Evolutionary conservation across 108 stramenopile genomes (phyloP).

Genomic region (Discostella pseudostelligera): DNA sequence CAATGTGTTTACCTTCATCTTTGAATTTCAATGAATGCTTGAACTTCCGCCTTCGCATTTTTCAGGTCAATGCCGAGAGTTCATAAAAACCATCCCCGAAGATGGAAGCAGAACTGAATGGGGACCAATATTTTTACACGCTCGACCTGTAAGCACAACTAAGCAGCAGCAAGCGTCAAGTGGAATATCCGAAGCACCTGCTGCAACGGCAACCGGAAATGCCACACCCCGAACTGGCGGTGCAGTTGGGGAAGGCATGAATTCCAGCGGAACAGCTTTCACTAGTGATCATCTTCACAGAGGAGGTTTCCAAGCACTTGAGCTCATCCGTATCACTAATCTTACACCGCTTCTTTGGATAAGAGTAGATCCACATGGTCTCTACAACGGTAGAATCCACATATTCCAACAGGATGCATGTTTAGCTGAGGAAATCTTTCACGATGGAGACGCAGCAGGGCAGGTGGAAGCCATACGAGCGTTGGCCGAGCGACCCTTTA

Average conservation of each 20-base stretch:
- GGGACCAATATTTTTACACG: conserved; percentile 77
- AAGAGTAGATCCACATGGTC: conserved; percentile 79
- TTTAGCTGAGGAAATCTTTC: conserved; percentile 80
- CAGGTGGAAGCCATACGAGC: conserved; percentile 80
- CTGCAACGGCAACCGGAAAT: conserved; percentile 14
- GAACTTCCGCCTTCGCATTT: neutral
- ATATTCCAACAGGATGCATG: conserved; percentile 87
- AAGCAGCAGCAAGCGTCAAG: conserved; percentile 69
- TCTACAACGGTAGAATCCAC: conserved; percentile 71
- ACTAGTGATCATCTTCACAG: conserved; percentile 64
- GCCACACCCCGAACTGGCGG: conserved; percentile 10
- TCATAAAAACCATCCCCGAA: conserved; percentile 64
- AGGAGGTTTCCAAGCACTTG: conserved; percentile 85
- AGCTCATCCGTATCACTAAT: conserved; percentile 85
- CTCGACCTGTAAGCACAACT: conserved; percentile 69
- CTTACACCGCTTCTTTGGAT: conserved; percentile 83
- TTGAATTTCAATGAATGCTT: neutral
- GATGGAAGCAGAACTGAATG: conserved; percentile 86
- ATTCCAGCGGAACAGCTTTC: conserved; percentile 53
- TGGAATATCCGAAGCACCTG: conserved; percentile 41
- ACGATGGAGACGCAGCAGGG: conserved; percentile 81
- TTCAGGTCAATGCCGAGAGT: conserved; percentile 59
- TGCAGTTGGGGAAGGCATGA: conserved; percentile 29
- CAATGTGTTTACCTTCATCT: neutral
- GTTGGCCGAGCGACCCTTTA: conserved; percentile 81